phyloP scores from a whole-genome alignment of 805 yeast genomes.

The Lipomyces mesembrius region DNA sequence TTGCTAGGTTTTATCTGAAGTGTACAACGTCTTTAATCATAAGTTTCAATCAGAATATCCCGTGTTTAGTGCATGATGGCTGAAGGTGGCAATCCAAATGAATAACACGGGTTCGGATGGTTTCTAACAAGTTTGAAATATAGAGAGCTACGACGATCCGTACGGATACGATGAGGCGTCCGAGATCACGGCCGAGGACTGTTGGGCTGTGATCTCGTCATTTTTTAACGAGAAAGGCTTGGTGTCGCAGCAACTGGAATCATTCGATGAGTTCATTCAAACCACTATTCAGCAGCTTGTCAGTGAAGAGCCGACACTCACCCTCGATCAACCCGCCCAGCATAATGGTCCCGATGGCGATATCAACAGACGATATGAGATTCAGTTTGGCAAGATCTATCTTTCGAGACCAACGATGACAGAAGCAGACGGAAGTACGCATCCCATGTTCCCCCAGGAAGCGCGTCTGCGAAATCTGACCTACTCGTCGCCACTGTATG shows the following conservation, averaged over 20 bases:
- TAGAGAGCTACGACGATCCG: constrained; percentile 55
- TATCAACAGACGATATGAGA: constrained; percentile 89
- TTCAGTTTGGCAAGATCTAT: constrained; percentile 96
- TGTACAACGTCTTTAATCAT: not conserved
- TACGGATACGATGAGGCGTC: constrained; percentile 72
- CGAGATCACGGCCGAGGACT: constrained; percentile 94
- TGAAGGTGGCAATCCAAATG: constrained; percentile 21
- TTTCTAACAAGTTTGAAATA: constrained; percentile 1
- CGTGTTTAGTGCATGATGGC: constrained; percentile 25
- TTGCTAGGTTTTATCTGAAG: constrained; percentile 13
- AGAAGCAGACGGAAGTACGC: constrained; percentile 99
- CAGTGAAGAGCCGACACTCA: constrained; percentile 90
- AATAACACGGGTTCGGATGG: not conserved
- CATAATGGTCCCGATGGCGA: constrained; percentile 90
- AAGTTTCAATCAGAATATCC: not conserved
- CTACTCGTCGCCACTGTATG: constrained; percentile 93
- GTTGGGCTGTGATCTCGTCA: constrained; percentile 97
- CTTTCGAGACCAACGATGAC: constrained; percentile 97
- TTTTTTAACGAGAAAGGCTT: constrained; percentile 96
- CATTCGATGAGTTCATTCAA: constrained; percentile 96
- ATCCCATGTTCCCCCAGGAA: constrained; percentile 96
- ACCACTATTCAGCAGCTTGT: constrained; percentile 96
- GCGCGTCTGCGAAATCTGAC: constrained; percentile 96
- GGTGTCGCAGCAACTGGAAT: constrained; percentile 97
- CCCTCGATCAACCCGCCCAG: constrained; percentile 97